Evolutionary conservation across 305 asterid species (phyloP).

Genomic region (Solanum hybrid): DNA sequence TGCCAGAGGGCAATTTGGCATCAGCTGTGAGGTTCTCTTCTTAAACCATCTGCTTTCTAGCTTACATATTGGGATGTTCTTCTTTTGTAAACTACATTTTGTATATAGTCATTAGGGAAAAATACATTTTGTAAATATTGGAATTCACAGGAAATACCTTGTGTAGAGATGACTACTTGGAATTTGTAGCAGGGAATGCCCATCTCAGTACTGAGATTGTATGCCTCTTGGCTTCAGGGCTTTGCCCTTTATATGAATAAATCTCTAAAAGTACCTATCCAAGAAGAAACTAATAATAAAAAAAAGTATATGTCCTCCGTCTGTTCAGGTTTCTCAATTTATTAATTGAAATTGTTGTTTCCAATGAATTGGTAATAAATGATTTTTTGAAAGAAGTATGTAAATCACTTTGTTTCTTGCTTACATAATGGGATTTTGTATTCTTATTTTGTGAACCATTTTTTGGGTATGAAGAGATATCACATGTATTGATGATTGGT

Average conservation of each 20-base stretch:
- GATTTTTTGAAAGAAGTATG: background rate
- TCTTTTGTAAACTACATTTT: background rate
- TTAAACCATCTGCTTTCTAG: slow-evolving; percentile 16
- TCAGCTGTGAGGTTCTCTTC: slow-evolving; percentile 82
- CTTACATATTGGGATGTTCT: background rate
- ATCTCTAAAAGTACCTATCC: background rate
- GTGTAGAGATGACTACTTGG: background rate
- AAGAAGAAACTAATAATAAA: background rate
- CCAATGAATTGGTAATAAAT: background rate
- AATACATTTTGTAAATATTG: background rate
- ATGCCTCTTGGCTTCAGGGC: background rate
- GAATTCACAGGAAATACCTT: background rate
- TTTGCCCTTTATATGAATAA: background rate
- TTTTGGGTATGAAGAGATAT: background rate
- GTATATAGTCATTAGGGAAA: background rate
- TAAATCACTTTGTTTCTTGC: background rate
- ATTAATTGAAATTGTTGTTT: background rate
- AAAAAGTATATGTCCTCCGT: background rate
- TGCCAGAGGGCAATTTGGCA: slow-evolving; percentile 85
- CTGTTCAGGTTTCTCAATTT: background rate
- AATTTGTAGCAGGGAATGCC: background rate
- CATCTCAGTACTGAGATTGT: background rate
- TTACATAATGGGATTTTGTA: background rate
- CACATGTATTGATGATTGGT: background rate
- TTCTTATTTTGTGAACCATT: background rate